Evolutionary conservation across 202 grass and related monocot genomes (phyloP).

Genomic region (Schoenoplectus tabernaemontani): DNA sequence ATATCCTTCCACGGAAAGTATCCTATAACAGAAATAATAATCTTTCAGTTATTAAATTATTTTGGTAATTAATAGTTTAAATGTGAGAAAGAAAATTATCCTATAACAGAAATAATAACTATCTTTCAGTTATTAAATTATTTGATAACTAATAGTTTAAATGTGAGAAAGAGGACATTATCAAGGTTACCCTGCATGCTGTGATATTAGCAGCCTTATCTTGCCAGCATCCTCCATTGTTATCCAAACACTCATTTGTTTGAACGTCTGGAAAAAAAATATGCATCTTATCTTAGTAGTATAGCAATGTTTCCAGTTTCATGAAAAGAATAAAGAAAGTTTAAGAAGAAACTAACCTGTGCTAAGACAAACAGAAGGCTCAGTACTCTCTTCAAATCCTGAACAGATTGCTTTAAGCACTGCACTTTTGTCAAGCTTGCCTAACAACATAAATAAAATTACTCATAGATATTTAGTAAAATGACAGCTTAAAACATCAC

Average conservation of each 20-base stretch:
- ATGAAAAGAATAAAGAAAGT: constrained; percentile 26
- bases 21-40: constrained; percentile 42
- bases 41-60: constrained; percentile 4
- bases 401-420: constrained; percentile 86
- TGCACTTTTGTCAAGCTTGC: constrained; percentile 77
- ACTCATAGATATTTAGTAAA: constrained; percentile 1
- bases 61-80: constrained; percentile 9
- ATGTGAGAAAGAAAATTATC: constrained; percentile 12
- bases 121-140: too few species aligned
- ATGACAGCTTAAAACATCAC: constrained; percentile 16
- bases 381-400: constrained; percentile 87
- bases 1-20: constrained; percentile 89
- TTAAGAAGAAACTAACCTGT: constrained; percentile 36
- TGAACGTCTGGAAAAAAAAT: constrained; percentile 46
- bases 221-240: constrained; percentile 80
- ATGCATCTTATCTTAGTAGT: background rate
- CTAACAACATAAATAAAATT: constrained; percentile 35
- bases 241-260: constrained; percentile 97
- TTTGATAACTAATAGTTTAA: too few species aligned
- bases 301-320: constrained; percentile 8
- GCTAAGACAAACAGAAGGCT: constrained; percentile 71
- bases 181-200: constrained; percentile 69
- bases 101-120: too few species aligned
- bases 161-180: background rate
- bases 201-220: constrained; percentile 55